phyloP scores from a whole-genome alignment of 495 filamentous ascomycete species.

The Aspergillus saccharolyticus region DNA sequence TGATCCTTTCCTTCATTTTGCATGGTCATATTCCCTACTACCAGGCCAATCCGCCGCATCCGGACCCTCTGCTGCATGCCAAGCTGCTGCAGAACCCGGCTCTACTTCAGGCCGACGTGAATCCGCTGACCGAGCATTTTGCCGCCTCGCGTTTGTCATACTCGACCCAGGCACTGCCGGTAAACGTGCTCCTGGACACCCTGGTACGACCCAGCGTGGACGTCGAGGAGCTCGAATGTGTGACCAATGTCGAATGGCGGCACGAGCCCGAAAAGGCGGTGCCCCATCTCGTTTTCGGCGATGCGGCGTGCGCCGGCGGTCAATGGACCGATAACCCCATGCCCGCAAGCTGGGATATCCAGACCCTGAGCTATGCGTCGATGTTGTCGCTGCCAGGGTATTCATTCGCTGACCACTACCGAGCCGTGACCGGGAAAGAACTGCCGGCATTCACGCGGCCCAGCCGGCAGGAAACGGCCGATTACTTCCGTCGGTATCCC shows the following conservation, averaged over 20 bases:
- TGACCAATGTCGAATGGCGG: constrained; percentile 54
- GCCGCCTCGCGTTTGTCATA: constrained; percentile 57
- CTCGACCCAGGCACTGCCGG: constrained; percentile 59
- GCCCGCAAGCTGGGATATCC: constrained; percentile 52
- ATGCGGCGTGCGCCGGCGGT: constrained; percentile 50
- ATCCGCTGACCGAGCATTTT: constrained; percentile 55
- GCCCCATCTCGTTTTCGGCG: constrained; percentile 54
- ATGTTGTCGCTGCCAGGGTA: constrained; percentile 63
- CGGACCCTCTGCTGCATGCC: constrained; percentile 54
- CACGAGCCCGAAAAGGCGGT: constrained; percentile 48
- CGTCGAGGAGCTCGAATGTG: constrained; percentile 45
- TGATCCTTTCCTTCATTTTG: constrained; percentile 63
- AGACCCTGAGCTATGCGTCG: constrained; percentile 60
- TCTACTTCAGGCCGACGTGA: constrained; percentile 43
- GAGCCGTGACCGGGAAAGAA: constrained; percentile 32
- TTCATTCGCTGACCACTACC: constrained; percentile 53
- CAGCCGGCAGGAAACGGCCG: constrained; percentile 52
- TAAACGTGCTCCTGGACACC: constrained; percentile 62
- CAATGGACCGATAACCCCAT: constrained; percentile 60
- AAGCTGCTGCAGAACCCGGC: constrained; percentile 44
- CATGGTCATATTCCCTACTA: constrained; percentile 63
- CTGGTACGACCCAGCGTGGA: constrained; percentile 61
- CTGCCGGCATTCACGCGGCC: constrained; percentile 54
- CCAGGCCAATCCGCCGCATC: constrained; percentile 48
- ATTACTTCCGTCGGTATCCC: constrained; percentile 56